phyloP scores from a whole-genome alignment of 768 basidiomycete genomes.

The Termitomyces sp. region DNA sequence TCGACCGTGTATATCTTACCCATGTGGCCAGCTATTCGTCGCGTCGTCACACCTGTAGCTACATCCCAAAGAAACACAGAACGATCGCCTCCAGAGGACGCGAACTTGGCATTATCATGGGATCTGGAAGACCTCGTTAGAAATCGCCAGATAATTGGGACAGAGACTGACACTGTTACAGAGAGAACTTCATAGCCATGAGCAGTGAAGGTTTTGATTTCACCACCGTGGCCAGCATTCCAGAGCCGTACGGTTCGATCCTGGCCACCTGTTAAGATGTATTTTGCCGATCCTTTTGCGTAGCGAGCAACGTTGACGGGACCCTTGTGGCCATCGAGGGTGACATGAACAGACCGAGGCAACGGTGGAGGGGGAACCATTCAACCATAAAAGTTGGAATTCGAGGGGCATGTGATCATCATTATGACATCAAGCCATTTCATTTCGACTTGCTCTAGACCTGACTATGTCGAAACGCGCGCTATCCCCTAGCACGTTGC shows the following conservation, averaged over 20 bases:
- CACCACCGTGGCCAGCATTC: slow-evolving; percentile 83
- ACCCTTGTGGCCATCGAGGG: slow-evolving; percentile 69
- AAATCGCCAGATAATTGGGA: background rate
- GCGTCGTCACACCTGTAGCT: slow-evolving; percentile 75
- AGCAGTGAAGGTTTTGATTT: slow-evolving; percentile 87
- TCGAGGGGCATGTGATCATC: background rate
- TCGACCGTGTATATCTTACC: slow-evolving; percentile 88
- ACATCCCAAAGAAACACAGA: slow-evolving; percentile 97
- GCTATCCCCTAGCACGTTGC: slow-evolving; percentile 47
- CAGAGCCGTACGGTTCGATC: slow-evolving; percentile 88
- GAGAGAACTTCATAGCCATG: slow-evolving; percentile 97
- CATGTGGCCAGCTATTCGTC: slow-evolving; percentile 85
- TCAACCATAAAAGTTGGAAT: slow-evolving; percentile 2
- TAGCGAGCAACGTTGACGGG: slow-evolving; percentile 90
- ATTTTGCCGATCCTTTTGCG: slow-evolving; percentile 83
- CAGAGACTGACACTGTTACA: slow-evolving; percentile 69
- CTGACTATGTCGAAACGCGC: slow-evolving; percentile 48
- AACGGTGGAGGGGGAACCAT: slow-evolving; percentile 54
- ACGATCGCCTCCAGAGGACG: slow-evolving; percentile 91
- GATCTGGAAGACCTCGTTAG: slow-evolving; percentile 42
- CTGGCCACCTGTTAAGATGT: slow-evolving; percentile 90
- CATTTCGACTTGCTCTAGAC: no score
- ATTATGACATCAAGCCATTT: background rate
- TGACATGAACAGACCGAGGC: slow-evolving; percentile 59
- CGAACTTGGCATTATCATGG: slow-evolving; percentile 93